Percentiles rank a stretch among this genome's conserved stretches.
phyloP scores from a whole-genome alignment of 139 green algal genomes.

The Edaphochlamys debaryana region DNA sequence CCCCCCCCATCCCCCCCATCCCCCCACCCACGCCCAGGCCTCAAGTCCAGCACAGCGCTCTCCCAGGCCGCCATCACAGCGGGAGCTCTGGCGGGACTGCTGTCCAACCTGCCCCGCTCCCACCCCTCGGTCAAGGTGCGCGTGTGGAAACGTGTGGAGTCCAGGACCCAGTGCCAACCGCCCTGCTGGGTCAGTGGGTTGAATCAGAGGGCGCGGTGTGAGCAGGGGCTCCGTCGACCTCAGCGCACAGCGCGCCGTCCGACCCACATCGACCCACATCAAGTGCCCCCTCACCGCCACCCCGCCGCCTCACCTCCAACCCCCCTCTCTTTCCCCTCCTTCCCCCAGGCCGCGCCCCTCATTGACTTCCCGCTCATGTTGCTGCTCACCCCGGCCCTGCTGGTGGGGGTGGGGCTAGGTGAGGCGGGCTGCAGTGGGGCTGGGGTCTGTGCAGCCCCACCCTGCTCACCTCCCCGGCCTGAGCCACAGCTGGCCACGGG shows the following conservation, averaged over 20 bases:
- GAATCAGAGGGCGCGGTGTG: neutral
- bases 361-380: conserved; percentile 58
- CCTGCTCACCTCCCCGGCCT: too few relatives aligned
- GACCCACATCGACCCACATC: too few relatives aligned
- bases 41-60: conserved; percentile 63
- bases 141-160: neutral
- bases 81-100: conserved; percentile 46
- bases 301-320: neutral
- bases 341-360: conserved; percentile 13
- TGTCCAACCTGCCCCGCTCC: conserved; percentile 6
- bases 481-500: neutral
- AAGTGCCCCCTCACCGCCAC: too few relatives aligned
- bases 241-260: neutral
- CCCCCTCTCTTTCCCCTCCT: neutral
- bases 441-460: too few relatives aligned
- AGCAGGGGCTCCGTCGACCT: too few relatives aligned
- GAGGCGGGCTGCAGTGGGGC: too few relatives aligned
- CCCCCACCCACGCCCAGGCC: neutral
- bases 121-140: conserved; percentile 38
- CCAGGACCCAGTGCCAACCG: neutral
- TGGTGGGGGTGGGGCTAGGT: conserved; percentile 57
- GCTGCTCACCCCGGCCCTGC: conserved; percentile 55
- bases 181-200: neutral
- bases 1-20: neutral
- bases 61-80: conserved; percentile 60